Evolutionary conservation across 352 stramenopile genomes (phyloP), one percentile per base, ranked within the genome.

Genomic region (Globisporangium lucens): DNA sequence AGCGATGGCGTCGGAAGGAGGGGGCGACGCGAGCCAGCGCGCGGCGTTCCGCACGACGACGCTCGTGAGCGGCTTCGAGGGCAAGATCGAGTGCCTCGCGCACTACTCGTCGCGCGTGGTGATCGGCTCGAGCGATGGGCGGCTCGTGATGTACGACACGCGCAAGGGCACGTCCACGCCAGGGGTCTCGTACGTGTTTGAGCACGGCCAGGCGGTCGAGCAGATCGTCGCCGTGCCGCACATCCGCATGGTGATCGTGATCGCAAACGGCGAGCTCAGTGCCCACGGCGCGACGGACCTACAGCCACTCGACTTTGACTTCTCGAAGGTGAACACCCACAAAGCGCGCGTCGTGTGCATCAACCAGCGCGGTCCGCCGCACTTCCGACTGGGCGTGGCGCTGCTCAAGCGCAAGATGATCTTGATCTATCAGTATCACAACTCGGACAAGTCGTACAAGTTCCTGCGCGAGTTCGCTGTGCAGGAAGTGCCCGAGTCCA

Each of bases 91-190:
- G 64, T 93, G 86, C 61, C 82, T 94, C 55, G 88, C 86, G 57
- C 87, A 94, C 74, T 96, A 96, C 75, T 94, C 86, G 38, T 94
- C 80, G n/a, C 86, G 88, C 63, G 86, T 96, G 43, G 83, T 96
- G 12, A 68, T 96, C 43, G 88, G 88, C 73, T 90, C 88, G 55
- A 75, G 77, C 65, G 88, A 96, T 55, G 86, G 88, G 0, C 86
- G 85, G 0, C 77, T 96, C 43, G 84, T 94, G 61, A 93, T 96
- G 85, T 96, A 83, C 65, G 88, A 96, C 74, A 96, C 88, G 53
- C 86, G 88, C 65, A 96, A 94, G 52, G 88, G 87, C 56, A 86
- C 85, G 35, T 82, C 66, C 24, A 88, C 74, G 2, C 63, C 76
- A 8, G 80, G 79, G 20, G 80, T 81, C 38, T 86, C 82, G 47